Percentiles rank a stretch among this genome's conserved stretches.
These are phyloP conservation scores for Tolypocladium paradoxum DNA, from an alignment of 2,329 filamentous ascomycete genomes.

Conservation along the genomic window DNA sequence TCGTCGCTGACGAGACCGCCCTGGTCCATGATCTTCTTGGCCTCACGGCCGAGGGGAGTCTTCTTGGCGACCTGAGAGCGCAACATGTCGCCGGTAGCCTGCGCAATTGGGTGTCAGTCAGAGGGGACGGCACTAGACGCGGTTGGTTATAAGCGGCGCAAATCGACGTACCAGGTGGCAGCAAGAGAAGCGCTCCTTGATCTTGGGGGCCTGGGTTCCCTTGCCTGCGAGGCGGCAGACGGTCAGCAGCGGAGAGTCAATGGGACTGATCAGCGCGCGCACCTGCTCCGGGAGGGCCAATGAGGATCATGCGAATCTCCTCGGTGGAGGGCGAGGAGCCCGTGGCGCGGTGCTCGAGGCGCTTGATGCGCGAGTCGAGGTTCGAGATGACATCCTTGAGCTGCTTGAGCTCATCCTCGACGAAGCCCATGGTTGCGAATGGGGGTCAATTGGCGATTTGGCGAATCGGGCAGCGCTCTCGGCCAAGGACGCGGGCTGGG, in stretches of 20 bases:
- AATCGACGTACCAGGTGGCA: slow-evolving; percentile 80
- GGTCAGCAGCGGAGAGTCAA: background rate
- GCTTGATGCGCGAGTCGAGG: slow-evolving; percentile 77
- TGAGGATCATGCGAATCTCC: slow-evolving; percentile 90
- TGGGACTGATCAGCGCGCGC: slow-evolving; percentile 22
- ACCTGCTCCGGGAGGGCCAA: slow-evolving; percentile 96
- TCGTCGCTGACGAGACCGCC: slow-evolving; percentile 96
- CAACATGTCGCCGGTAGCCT: slow-evolving; percentile 99
- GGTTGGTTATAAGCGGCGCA: background rate
- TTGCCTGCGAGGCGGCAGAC: slow-evolving; percentile 54
- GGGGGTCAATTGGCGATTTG: background rate
- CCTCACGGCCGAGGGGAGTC: slow-evolving; percentile 85
- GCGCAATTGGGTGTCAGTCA: slow-evolving; percentile 7
- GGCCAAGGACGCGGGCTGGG: background rate
- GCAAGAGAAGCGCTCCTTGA: slow-evolving; percentile 96
- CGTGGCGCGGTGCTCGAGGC: slow-evolving; percentile 66
- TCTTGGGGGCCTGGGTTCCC: slow-evolving; percentile 94
- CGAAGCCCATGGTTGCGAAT: slow-evolving; percentile 65
- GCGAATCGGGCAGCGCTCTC: background rate
- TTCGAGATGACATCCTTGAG: slow-evolving; percentile 74
- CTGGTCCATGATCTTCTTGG: slow-evolving; percentile 99
- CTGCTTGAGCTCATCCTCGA: slow-evolving; percentile 74
- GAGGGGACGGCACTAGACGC: background rate
- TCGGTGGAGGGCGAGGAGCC: slow-evolving; percentile 41
- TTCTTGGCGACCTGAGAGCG: slow-evolving; percentile 97